Conservation (phyloP, 2,329 filamentous ascomycete species). For the Diaporthe capsici region DNA sequence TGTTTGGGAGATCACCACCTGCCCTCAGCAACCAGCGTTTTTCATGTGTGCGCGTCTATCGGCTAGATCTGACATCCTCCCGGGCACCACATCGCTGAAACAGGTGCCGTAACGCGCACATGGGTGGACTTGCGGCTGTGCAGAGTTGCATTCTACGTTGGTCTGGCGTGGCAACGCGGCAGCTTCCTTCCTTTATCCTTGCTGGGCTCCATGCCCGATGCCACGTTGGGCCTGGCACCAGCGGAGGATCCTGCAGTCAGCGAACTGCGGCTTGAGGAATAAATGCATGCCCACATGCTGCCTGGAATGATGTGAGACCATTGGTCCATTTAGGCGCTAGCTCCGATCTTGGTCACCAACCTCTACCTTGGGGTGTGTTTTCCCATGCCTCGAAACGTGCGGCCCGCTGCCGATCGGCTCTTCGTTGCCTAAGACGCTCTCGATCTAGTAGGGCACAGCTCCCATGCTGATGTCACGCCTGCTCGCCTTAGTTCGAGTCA, state of each 20-base stretch:
- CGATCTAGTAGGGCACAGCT: slow-evolving; percentile 12
- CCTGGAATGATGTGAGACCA: slow-evolving; percentile 25
- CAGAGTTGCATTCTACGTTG: slow-evolving; percentile 23
- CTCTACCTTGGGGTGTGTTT: neutral
- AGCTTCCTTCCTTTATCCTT: slow-evolving; percentile 13
- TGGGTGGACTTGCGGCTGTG: slow-evolving; percentile 30
- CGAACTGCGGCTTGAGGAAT: slow-evolving; percentile 16
- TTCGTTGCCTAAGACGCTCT: slow-evolving; percentile 6
- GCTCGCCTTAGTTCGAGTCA: neutral
- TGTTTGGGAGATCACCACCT: neutral
- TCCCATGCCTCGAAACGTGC: slow-evolving; percentile 5
- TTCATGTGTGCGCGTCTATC: slow-evolving; percentile 2
- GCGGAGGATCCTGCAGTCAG: slow-evolving; percentile 29
- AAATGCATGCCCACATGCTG: slow-evolving; percentile 7
- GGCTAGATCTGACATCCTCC: slow-evolving; percentile 2
- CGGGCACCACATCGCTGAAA: neutral
- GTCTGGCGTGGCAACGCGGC: slow-evolving; percentile 20
- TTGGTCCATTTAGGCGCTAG: slow-evolving; percentile 29
- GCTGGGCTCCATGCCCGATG: slow-evolving; percentile 1
- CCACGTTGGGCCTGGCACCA: slow-evolving; percentile 14
- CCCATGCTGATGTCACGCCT: slow-evolving; percentile 10
- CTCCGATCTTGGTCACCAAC: slow-evolving; percentile 14
- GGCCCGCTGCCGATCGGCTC: slow-evolving; percentile 27
- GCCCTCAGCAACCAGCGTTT: neutral
- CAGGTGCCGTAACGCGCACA: neutral